phyloP scores from a whole-genome alignment of 75 land plant genomes.

The Pinus taeda region DNA sequence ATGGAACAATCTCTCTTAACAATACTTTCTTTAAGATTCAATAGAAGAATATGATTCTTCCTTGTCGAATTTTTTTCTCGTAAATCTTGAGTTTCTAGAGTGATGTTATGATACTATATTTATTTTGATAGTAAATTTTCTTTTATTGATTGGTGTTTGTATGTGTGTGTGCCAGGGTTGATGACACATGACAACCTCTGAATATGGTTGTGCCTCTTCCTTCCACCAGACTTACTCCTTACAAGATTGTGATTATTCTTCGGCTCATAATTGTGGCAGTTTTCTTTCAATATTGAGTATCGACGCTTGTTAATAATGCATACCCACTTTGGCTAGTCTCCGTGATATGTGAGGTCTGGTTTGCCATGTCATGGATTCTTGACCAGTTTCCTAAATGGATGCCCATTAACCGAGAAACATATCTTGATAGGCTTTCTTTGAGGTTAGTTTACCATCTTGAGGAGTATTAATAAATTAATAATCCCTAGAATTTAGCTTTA shows the following conservation, averaged over 20 bases:
- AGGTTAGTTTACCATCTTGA: slow-evolving; percentile 33
- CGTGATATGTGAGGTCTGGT: slow-evolving; percentile 86
- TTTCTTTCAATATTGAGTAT: slow-evolving; percentile 68
- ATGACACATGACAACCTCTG: slow-evolving; percentile 81
- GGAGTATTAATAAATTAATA: background rate
- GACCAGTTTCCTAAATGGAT: slow-evolving; percentile 89
- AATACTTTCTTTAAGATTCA: background rate
- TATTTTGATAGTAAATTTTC: background rate
- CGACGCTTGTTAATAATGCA: slow-evolving; percentile 72
- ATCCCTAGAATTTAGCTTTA: background rate
- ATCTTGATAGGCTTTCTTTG: slow-evolving; percentile 64
- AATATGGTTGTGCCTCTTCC: slow-evolving; percentile 57
- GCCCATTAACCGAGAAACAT: slow-evolving; percentile 81
- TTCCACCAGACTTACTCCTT: slow-evolving; percentile 66
- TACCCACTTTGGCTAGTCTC: slow-evolving; percentile 74
- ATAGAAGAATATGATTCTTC: background rate
- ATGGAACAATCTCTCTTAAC: background rate
- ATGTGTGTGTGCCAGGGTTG: slow-evolving; percentile 29
- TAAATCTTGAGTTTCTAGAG: background rate
- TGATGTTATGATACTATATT: background rate
- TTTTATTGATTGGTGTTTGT: background rate
- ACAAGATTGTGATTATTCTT: slow-evolving; percentile 68
- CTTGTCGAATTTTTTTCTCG: background rate
- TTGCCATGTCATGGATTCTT: slow-evolving; percentile 77
- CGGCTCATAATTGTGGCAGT: slow-evolving; percentile 74